A percentile compares a stretch with the other conserved stretches of the same genome.
Evolutionary conservation across 2,329 filamentous ascomycete species (phyloP).

Genomic region (Neonectria sp.): DNA sequence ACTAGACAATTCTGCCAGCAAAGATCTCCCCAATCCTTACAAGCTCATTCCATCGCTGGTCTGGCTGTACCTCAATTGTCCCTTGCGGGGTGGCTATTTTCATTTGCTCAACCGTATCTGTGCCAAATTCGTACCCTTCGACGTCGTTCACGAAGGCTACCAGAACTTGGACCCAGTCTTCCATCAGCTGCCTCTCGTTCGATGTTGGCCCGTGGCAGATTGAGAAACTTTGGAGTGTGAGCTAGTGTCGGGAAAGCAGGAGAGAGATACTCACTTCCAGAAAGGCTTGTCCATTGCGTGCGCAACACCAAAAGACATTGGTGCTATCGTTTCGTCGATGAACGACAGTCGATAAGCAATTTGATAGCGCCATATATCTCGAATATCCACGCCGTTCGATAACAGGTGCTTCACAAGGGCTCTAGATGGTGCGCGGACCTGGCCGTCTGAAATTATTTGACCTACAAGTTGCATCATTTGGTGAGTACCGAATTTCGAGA

Average conservation of each 20-base stretch:
- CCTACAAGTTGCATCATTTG: conserved; percentile 14
- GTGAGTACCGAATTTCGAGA: background rate
- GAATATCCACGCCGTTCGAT: conserved; percentile 50
- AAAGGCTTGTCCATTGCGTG: conserved; percentile 61
- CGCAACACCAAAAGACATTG: conserved; percentile 51
- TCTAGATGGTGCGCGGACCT: conserved; percentile 56
- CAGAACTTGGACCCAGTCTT: conserved; percentile 55
- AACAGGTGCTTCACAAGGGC: conserved; percentile 51
- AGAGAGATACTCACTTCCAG: conserved; percentile 55
- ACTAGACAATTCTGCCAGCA: background rate
- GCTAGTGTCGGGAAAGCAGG: background rate
- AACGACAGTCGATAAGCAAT: conserved; percentile 60
- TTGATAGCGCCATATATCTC: conserved; percentile 59
- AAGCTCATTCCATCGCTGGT: conserved; percentile 54
- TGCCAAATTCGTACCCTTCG: conserved; percentile 51
- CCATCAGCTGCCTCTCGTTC: conserved; percentile 53
- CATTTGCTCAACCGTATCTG: conserved; percentile 52
- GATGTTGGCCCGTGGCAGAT: conserved; percentile 56
- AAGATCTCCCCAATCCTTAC: conserved; percentile 25
- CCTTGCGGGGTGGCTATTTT: conserved; percentile 53
- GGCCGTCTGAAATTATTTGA: conserved; percentile 56
- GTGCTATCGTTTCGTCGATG: conserved; percentile 57
- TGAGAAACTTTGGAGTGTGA: conserved; percentile 48
- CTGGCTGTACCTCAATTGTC: conserved; percentile 52
- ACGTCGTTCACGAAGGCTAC: conserved; percentile 56